Evolutionary conservation across 148 eudicot genomes (phyloP).

Genomic region (Camellia japonica): DNA sequence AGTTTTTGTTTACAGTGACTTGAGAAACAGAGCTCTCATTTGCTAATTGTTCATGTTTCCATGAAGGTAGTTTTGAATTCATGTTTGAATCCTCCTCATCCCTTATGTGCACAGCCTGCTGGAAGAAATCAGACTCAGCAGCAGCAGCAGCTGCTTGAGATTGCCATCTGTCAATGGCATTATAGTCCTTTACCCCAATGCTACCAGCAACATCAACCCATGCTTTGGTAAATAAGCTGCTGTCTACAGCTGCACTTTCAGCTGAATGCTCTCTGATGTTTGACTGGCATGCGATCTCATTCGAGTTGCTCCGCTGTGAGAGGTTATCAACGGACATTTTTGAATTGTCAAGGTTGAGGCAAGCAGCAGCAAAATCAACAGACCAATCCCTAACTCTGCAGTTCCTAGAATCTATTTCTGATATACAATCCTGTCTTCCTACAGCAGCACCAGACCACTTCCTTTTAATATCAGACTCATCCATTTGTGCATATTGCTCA

Average conservation of each 20-base stretch:
- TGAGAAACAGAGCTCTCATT: slow-evolving; percentile 86
- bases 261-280: slow-evolving; percentile 77
- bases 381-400: slow-evolving; percentile 99
- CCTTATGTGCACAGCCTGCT: slow-evolving; percentile 38
- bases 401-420: slow-evolving; percentile 95
- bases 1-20: slow-evolving; percentile 72
- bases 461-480: slow-evolving; percentile 61
- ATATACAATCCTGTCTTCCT: slow-evolving; percentile 79
- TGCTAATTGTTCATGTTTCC: slow-evolving; percentile 38
- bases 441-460: slow-evolving; percentile 64
- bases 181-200: slow-evolving; percentile 74
- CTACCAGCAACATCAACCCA: slow-evolving; percentile 93
- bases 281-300: slow-evolving; percentile 62
- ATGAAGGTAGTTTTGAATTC: slow-evolving; percentile 36
- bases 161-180: slow-evolving; percentile 98
- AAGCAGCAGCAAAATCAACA: slow-evolving; percentile 84
- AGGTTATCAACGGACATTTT: slow-evolving; percentile 63
- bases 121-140: slow-evolving; percentile 72
- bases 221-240: slow-evolving; percentile 80
- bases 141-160: slow-evolving; percentile 97
- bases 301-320: slow-evolving; percentile 78
- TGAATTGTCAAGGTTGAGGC: slow-evolving; percentile 68
- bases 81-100: slow-evolving; percentile 87
- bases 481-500: slow-evolving; percentile 70
- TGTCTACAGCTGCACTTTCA: slow-evolving; percentile 78